phyloP scores from a whole-genome alignment of 2,329 filamentous ascomycete species.

The Talaromyces amestolkiae region DNA sequence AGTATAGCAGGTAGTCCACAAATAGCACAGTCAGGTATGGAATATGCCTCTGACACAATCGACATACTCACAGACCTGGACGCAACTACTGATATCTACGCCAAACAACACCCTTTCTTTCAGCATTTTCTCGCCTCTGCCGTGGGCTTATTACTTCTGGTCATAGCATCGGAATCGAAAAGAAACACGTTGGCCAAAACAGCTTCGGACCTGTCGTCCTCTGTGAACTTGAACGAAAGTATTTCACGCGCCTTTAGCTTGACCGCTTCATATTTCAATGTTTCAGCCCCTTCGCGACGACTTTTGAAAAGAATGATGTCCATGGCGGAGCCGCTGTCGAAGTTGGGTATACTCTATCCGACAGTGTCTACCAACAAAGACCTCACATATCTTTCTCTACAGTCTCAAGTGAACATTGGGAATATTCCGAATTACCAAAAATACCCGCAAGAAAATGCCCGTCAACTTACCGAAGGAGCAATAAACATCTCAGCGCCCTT shows the following conservation, averaged over 20 bases:
- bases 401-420: neutral
- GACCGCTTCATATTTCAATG: neutral
- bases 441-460: neutral
- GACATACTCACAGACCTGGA: neutral
- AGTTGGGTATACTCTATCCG: neutral
- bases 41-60: neutral
- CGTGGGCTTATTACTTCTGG: neutral
- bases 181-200: neutral
- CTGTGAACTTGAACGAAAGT: neutral
- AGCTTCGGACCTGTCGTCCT: neutral
- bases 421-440: neutral
- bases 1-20: neutral
- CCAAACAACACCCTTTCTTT: constrained; percentile 5
- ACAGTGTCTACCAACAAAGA: neutral
- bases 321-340: neutral
- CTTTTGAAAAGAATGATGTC: constrained; percentile 3
- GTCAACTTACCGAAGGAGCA: neutral
- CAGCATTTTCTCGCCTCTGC: constrained; percentile 5
- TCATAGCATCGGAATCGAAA: constrained; percentile 1
- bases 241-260: neutral
- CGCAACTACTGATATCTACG: constrained; percentile 7
- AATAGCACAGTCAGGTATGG: neutral
- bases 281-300: neutral
- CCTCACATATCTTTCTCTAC: neutral
- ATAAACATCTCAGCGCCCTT: neutral